Evolutionary conservation across 306 rosid genomes (phyloP), one percentile per base, ranked within the genome.

Genomic region (Astragalus glycyphyllos): DNA sequence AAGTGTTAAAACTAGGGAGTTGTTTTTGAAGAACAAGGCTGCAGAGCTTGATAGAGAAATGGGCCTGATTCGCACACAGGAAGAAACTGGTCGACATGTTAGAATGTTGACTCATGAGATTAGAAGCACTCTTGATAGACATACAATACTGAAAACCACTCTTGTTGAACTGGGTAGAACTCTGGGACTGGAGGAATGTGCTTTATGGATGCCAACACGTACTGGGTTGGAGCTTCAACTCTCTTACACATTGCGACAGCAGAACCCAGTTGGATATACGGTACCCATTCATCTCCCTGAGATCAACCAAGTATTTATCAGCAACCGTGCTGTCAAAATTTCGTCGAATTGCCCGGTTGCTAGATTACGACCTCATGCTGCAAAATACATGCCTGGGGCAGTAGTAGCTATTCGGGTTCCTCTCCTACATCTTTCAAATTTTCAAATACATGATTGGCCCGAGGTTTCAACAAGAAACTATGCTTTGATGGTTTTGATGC

Each of bases 361-460:
- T 16, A 86, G 96, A 72, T 74, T 91, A 38, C 86, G 97, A 32
- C 91, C 97, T 44, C 76, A 81, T 69, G 54, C 87, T 3, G 91
- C 96, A 56, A 91, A 77, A 41, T 82, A 80, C 75, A 69, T 83
- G 82, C 81, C 92, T 12, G 99, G 97, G 72, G 89, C 92, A 42
- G 99, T 91, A 38, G 99, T 94, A 76, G 97, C 99, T 65, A 88
- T 94, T 71, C 89, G 99, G 61, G 99, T 94, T 41, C 99, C 99
- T 6, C 92, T 94, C 11, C 80, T 94, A 8, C 87, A 94, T 84
- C 96, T 94, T 56, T 94, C 99, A 68, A 91, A 94, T 78, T 94
- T 94, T 75, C 99, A 91, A 84, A 94, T 94, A 51, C 83, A 89
- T 79, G 97, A 91, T 74, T 94, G 97, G 99, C 99, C 99, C 0